phyloP scores from a whole-genome alignment of 176 grass and related monocot species.

The Poa annua region DNA sequence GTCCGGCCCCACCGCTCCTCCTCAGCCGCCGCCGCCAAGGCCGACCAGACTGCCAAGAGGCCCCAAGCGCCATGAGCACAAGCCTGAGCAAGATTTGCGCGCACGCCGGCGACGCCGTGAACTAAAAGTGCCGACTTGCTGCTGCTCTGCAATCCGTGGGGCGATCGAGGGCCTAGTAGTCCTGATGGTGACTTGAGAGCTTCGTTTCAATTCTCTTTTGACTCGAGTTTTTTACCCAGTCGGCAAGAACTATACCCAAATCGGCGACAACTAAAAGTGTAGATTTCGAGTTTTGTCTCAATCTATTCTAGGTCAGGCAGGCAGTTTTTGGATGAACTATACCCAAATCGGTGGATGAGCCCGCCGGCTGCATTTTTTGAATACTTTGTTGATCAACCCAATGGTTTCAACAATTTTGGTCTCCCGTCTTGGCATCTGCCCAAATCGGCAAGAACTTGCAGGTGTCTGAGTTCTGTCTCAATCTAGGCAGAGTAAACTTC shows the following conservation, averaged over 20 bases:
- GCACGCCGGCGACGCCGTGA: neutral
- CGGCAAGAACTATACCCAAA: neutral
- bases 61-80: neutral
- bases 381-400: neutral
- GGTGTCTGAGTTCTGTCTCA: neutral
- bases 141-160: neutral
- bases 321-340: neutral
- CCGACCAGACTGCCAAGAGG: neutral
- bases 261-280: neutral
- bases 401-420: neutral
- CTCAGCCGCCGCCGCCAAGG: neutral
- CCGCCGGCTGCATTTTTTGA: neutral
- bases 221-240: neutral
- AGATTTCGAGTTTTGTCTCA: neutral
- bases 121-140: neutral
- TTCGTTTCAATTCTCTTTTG: conserved; percentile 8
- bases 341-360: neutral
- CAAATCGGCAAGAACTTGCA: neutral
- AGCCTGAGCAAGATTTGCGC: neutral
- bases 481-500: neutral
- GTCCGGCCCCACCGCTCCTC: neutral
- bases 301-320: neutral
- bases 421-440: neutral
- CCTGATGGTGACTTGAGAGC: neutral
- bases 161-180: neutral